These are phyloP conservation scores for Vaccinium corymbosum DNA, from an alignment of 148 eudicot species.

Conservation along the genomic window DNA sequence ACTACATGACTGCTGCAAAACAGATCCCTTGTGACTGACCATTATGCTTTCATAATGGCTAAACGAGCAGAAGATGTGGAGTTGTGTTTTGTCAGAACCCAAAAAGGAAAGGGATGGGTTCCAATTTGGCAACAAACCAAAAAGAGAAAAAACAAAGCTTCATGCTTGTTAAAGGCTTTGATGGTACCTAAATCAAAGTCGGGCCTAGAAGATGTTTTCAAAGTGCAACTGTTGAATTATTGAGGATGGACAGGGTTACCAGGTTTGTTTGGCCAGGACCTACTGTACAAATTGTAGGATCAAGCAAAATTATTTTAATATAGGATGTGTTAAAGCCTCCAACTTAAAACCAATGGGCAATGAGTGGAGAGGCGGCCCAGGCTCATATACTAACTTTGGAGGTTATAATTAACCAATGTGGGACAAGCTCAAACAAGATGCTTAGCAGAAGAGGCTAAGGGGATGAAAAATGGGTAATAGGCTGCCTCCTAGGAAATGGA, in stretches of 20 bases:
- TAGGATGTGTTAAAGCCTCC: background rate
- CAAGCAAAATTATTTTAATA: background rate
- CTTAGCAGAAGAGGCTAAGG: background rate
- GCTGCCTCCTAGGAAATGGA: background rate
- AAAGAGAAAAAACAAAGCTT: background rate
- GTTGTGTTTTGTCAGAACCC: background rate
- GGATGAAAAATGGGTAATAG: background rate
- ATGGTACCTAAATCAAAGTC: background rate
- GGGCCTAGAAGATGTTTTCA: background rate
- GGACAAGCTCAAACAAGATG: background rate
- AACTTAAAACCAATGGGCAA: too few species aligned
- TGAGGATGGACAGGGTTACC: background rate
- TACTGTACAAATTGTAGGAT: background rate
- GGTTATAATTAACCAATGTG: too few species aligned
- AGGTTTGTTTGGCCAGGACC: background rate
- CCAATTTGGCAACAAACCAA: background rate
- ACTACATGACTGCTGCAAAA: background rate
- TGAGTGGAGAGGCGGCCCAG: too few species aligned
- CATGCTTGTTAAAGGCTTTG: background rate
- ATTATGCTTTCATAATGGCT: background rate
- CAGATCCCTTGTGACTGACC: background rate
- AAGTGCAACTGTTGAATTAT: background rate
- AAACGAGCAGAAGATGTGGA: background rate
- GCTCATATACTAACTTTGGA: too few species aligned
- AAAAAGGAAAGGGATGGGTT: background rate